These are phyloP conservation scores for Raffaelea arxii DNA, from an alignment of 2,329 filamentous ascomycete species.

Conservation along the genomic window DNA sequence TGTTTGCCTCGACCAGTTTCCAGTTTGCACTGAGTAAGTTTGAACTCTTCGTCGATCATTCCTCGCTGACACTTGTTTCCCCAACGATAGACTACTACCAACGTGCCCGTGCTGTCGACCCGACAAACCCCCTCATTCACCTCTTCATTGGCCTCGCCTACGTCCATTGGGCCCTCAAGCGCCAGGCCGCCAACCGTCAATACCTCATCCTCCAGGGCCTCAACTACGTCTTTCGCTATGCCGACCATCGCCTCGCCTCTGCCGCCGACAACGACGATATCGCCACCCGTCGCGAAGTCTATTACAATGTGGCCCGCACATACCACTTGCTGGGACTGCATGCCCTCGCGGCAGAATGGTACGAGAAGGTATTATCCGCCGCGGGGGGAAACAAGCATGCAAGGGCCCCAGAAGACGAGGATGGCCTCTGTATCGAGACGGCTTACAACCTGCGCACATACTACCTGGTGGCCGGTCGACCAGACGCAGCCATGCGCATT, in stretches of 20 bases:
- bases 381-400: conserved; percentile 15
- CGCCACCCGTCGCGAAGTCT: conserved; percentile 54
- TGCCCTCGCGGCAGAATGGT: conserved; percentile 64
- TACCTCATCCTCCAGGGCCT: conserved; percentile 80
- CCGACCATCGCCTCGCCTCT: conserved; percentile 40
- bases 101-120: conserved; percentile 63
- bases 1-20: conserved; percentile 76
- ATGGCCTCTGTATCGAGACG: conserved; percentile 56
- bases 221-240: conserved; percentile 68
- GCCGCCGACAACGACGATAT: conserved; percentile 17
- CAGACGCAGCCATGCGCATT: conserved; percentile 47
- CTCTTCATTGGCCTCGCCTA: conserved; percentile 77
- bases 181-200: conserved; percentile 83
- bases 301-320: conserved; percentile 68
- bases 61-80: not conserved
- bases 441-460: conserved; percentile 66
- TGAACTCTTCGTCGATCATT: no score
- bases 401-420: conserved; percentile 24
- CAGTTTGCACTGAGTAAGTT: conserved; percentile 64
- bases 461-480: conserved; percentile 55
- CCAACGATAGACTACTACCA: conserved; percentile 75
- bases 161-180: conserved; percentile 80
- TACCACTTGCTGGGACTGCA: conserved; percentile 68
- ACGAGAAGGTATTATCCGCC: conserved; percentile 41
- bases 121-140: conserved; percentile 67